Percentiles rank a stretch among this genome's conserved stretches.
Conservation (phyloP, 1,284 basidiomycete genomes). For the Coniferiporia weirii region DNA sequence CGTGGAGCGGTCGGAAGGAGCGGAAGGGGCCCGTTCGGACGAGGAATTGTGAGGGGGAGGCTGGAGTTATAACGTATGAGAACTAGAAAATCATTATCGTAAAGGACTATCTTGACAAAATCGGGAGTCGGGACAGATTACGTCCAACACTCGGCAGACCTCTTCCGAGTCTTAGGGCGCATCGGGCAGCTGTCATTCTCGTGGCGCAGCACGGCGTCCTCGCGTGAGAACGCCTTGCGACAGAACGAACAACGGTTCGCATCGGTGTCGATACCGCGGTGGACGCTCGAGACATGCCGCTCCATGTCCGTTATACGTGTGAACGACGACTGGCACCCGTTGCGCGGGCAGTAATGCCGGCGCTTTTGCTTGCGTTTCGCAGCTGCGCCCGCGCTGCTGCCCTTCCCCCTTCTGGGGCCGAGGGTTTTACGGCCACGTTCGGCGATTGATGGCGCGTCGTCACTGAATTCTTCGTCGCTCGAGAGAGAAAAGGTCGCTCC, state of each 20-base stretch:
- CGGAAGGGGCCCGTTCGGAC: background rate
- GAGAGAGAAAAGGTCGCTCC: background rate
- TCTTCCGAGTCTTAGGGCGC: conserved; percentile 18
- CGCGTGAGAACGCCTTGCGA: conserved; percentile 18
- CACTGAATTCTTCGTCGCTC: conserved; percentile 8
- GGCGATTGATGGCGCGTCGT: background rate
- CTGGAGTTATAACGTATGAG: background rate
- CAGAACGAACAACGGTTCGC: conserved; percentile 17
- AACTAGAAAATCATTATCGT: background rate
- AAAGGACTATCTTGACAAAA: background rate
- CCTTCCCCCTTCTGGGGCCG: background rate
- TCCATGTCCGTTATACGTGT: conserved; percentile 19
- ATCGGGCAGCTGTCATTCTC: conserved; percentile 19
- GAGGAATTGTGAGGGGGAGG: background rate
- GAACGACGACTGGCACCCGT: conserved; percentile 16
- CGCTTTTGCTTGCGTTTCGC: conserved; percentile 14
- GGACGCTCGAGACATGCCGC: conserved; percentile 16
- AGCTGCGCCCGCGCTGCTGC: background rate
- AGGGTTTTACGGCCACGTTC: background rate
- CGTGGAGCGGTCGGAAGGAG: background rate
- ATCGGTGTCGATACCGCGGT: conserved; percentile 11
- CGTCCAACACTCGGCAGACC: conserved; percentile 7
- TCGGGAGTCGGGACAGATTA: background rate
- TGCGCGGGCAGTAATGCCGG: conserved; percentile 13
- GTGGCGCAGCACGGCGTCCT: conserved; percentile 18